Percentiles rank a stretch among this genome's conserved stretches.
phyloP scores from a whole-genome alignment of 148 eudicot genomes.

The Oxyria digyna region DNA sequence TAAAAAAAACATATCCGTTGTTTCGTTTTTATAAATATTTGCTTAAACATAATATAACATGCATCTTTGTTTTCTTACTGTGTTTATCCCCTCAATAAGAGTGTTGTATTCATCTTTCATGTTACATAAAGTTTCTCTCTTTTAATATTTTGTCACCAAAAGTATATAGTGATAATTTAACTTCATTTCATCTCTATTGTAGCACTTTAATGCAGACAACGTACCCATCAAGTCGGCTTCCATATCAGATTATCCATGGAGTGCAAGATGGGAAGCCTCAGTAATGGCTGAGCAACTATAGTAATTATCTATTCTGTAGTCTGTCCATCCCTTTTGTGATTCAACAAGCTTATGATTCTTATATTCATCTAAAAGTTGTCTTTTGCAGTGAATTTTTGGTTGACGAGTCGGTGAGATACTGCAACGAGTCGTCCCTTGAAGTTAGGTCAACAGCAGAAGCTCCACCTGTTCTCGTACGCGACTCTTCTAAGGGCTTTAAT shows the following conservation, averaged over 20 bases:
- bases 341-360: neutral
- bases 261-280: constrained; percentile 87
- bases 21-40: neutral
- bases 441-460: no score
- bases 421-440: no score
- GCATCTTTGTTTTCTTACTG: no score
- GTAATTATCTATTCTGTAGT: constrained; percentile 24
- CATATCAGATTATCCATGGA: constrained; percentile 76
- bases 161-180: no score
- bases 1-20: neutral
- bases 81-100: no score
- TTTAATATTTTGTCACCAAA: no score
- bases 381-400: constrained; percentile 59
- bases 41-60: no score
- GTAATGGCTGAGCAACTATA: constrained; percentile 72
- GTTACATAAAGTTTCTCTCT: no score
- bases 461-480: no score
- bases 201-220: constrained; percentile 58
- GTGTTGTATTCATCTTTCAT: no score
- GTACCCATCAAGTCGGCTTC: constrained; percentile 48
- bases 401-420: constrained; percentile 65
- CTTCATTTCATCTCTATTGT: constrained; percentile 5
- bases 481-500: no score
- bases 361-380: neutral
- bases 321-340: neutral